Base-by-base conservation (phyloP, 2,329 filamentous ascomycete species). In the Talaromyces albobiverticillius region DNA sequence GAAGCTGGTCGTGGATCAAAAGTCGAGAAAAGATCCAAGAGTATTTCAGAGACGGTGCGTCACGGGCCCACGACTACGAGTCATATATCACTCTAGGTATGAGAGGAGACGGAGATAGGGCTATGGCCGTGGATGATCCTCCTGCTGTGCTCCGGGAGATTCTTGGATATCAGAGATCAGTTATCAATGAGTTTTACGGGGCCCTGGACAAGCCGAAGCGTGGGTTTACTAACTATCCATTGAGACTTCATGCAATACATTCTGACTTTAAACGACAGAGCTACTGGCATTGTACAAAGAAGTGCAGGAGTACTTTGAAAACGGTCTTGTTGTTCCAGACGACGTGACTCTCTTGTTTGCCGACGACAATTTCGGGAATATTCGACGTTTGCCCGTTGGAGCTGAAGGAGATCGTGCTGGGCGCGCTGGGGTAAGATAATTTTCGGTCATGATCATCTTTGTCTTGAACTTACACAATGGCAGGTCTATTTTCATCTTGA, bases 311-410 rank as follows among this genome's bases (percentile, higher is more conserved):
- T 89, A 89, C 65, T 82, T 85, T 55, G 82, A 86, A 54, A 76
- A 81, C 14, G 86, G 86, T 1, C 77, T 89, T 64, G 71, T 73
- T 2, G 79, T 87, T 67, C 69, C 85, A 0, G 85, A 88, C 34
- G 80, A 87, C 62, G 80, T 89, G 25, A 88, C 83, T 1, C 73
- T 89, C 22, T 75, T 88, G 4, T 88, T 84, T 80, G 78, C 84
- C 0, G 86, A 88, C 64, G 86, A 89, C 69, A 88, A 87, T 69
- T 86, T 78, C 76, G 85, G 85, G 10, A 85, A 87, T 65, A 78
- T 86, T 23, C 77, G 84, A 25, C 75, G 85, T 20, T 71, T 88
- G 26, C 86, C 86, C 4, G 67, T 83, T 14, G 73, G 69, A 1
- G 80, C 82, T 56, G 86, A 88, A 71, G 83, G 78, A 2, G 67